Evolutionary conservation across 345 rosid genomes (phyloP).

Genomic region (Triadica sebifera): DNA sequence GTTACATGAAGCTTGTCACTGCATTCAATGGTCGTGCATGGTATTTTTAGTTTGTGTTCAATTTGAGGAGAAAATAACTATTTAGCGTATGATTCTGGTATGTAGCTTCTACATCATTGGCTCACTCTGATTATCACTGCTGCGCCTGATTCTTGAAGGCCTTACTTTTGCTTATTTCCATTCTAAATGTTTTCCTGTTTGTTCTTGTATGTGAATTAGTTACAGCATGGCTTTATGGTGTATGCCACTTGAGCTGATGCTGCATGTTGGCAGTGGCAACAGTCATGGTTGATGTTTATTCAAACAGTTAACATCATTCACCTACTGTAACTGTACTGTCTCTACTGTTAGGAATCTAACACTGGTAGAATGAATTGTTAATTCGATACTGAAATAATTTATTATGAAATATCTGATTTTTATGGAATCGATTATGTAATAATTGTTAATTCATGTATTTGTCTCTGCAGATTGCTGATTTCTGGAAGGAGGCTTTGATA

Average conservation of each 20-base stretch:
- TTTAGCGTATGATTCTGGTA: background rate
- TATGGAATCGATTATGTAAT: slow-evolving; percentile 9
- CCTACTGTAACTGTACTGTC: background rate
- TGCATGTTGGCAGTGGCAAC: background rate
- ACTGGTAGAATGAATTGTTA: background rate
- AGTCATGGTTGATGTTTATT: background rate
- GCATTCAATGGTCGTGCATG: background rate
- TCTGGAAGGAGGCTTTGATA: slow-evolving; percentile 95
- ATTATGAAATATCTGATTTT: slow-evolving; percentile 3
- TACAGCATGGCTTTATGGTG: background rate
- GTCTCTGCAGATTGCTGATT: slow-evolving; percentile 78
- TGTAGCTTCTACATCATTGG: background rate
- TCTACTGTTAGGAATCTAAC: background rate
- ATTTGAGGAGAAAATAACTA: background rate
- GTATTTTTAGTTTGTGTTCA: background rate
- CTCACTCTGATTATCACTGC: background rate
- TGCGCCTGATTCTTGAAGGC: background rate
- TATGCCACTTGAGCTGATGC: background rate
- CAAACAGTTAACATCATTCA: background rate
- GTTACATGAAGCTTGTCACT: background rate
- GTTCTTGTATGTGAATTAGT: background rate
- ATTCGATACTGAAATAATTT: slow-evolving; percentile 4
- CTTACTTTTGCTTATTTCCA: background rate
- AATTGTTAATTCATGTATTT: slow-evolving; percentile 20
- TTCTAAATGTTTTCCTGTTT: background rate